phyloP scores from a whole-genome alignment of 2,329 filamentous ascomycete genomes.

The Didymella glomerata region DNA sequence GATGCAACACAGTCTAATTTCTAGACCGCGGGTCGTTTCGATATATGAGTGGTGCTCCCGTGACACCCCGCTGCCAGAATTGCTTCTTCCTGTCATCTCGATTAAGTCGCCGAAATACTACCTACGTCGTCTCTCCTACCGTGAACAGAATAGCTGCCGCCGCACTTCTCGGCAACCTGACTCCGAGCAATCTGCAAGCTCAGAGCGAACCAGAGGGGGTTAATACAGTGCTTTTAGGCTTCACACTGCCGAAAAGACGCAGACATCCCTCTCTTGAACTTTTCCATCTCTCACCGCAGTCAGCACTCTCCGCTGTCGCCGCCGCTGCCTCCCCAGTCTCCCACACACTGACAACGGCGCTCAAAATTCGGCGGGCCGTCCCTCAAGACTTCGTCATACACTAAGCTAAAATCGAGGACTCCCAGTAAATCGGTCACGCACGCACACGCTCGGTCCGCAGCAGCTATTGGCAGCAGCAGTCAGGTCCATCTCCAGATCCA shows the following conservation, averaged over 20 bases:
- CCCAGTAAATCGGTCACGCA: conserved; percentile 35
- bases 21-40: conserved; percentile 32
- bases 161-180: conserved; percentile 34
- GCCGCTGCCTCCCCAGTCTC: conserved; percentile 16
- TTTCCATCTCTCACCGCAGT: conserved; percentile 12
- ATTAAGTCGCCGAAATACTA: conserved; percentile 8
- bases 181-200: conserved; percentile 33
- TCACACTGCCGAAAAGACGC: conserved; percentile 13
- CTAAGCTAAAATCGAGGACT: conserved; percentile 35
- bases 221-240: conserved; percentile 27
- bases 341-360: conserved; percentile 26
- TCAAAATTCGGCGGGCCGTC: conserved; percentile 43
- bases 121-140: conserved; percentile 24
- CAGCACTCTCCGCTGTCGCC: conserved; percentile 10
- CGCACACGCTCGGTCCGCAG: conserved; percentile 22
- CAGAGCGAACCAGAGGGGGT: conserved; percentile 34
- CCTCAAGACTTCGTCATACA: conserved; percentile 43
- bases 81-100: conserved; percentile 6
- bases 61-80: conserved; percentile 36
- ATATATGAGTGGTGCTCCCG: conserved; percentile 31
- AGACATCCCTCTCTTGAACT: conserved; percentile 10
- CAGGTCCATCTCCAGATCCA: conserved; percentile 2
- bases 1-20: conserved; percentile 33
- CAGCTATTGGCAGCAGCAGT: conserved; percentile 3
- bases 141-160: conserved; percentile 36